These are phyloP conservation scores for Schizonepeta tenuifolia DNA, from an alignment of 257 asterid genomes.

Conservation along the genomic window DNA sequence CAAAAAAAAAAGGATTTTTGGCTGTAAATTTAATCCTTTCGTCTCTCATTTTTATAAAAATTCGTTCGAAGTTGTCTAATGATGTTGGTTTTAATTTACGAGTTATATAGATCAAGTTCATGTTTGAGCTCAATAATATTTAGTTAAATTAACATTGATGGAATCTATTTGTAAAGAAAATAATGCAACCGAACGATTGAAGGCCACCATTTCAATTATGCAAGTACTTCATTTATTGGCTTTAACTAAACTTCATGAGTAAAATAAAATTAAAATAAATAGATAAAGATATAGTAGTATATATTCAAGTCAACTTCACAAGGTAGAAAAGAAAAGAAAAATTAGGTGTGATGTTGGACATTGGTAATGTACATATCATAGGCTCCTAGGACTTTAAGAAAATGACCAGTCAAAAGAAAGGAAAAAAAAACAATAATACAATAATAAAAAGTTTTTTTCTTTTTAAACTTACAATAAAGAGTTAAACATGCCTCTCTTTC, in stretches of 20 bases:
- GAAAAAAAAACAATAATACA: background rate
- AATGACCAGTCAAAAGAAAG: background rate
- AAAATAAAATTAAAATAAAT: no score
- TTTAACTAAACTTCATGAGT: background rate
- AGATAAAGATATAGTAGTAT: background rate
- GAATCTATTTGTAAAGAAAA: background rate
- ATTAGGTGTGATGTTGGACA: background rate
- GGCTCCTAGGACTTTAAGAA: constrained; percentile 9
- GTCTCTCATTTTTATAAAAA: no score
- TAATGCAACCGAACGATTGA: background rate
- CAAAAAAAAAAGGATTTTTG: no score
- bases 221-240: constrained; percentile 14
- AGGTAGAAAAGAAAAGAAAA: background rate
- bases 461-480: no score
- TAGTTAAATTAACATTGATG: background rate
- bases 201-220: constrained; percentile 17
- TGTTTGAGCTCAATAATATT: no score
- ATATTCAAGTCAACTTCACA: background rate
- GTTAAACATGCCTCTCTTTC: background rate
- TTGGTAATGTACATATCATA: background rate
- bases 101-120: no score
- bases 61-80: no score
- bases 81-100: no score
- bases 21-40: background rate
- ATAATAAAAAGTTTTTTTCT: background rate